Evolutionary conservation across 2,329 filamentous ascomycete genomes (phyloP), one percentile per base, ranked within the genome.

Genomic region (Claviceps pusilla): DNA sequence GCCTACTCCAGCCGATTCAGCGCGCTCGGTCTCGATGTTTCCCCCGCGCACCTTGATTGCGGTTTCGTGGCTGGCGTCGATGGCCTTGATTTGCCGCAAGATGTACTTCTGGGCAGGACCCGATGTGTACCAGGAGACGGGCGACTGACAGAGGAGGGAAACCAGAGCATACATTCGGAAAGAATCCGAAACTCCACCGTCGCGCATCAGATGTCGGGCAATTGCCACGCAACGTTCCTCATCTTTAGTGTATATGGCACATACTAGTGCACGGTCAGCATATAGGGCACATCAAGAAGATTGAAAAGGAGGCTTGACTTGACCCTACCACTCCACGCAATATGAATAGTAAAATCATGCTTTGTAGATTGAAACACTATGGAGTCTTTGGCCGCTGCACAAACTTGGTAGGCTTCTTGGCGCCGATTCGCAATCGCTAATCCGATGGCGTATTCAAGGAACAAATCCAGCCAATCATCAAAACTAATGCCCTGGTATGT

Each of bases 101-200:
- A 97, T 83, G 64, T 87, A 95, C 66, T 97, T 97, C 68, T 95
- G 89, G 24, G 85, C 84, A 0, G 88, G 84, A 0, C 87, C 86
- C 3, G 85, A 84, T 52, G 84, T 84, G 68, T 91, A 95, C 74
- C 85, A 87, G 35, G 82, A 78, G 42, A 81, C 75, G 1, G 84
- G 81, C 14, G 87, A 83, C 52, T 87, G 82, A 63, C 82, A 87
- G 7, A 95, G 73, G 19, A 86, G 80, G 55, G 86, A 87, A n/a
- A 93, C 73, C 28, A 85, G 79, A 35, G 84, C 80, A 65, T 91
- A 94, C 62, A 96, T 79, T 41, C 90, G 83, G 68, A 90, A 95
- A 0, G 86, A 80, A 62, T 95, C 87, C 0, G 86, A 87, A 57
- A 87, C 89, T 55, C 85, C 83, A 59, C 86, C 86, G 59, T 88